A percentile compares a stretch with the other conserved stretches of the same genome.
Conservation (phyloP, 1,284 basidiomycete genomes). For the Trichosporon coremiiforme region DNA sequence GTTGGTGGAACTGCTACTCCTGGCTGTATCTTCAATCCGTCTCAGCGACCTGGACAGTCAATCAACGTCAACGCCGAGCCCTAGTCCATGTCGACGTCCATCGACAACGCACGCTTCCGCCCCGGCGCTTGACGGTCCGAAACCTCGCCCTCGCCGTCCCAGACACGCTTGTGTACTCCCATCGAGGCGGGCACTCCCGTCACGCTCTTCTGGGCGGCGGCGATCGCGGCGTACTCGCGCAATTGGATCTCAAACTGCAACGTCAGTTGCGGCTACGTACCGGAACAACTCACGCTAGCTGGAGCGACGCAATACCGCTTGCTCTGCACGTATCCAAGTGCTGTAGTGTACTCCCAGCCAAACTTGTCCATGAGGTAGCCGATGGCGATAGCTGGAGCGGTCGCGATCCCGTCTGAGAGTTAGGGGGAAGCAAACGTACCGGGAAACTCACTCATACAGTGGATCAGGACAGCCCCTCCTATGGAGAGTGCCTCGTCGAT, state of each 20-base stretch:
- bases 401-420: constrained; percentile 73
- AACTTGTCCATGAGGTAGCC: constrained; percentile 89
- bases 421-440: constrained; percentile 8
- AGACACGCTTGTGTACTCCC: constrained; percentile 32
- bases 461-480: constrained; percentile 79
- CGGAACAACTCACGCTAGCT: constrained; percentile 62
- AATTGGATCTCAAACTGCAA: constrained; percentile 78
- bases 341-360: constrained; percentile 73
- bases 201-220: constrained; percentile 44
- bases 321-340: constrained; percentile 81
- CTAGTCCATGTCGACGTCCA: constrained; percentile 10
- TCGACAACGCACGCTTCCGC: constrained; percentile 14
- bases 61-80: not conserved
- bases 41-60: not conserved
- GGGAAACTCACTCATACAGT: constrained; percentile 74
- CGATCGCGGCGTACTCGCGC: constrained; percentile 90
- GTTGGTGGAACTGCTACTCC: not conserved
- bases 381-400: constrained; percentile 83
- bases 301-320: constrained; percentile 87
- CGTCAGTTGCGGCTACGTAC: not conserved
- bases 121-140: constrained; percentile 10
- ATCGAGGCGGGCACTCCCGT: constrained; percentile 19
- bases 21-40: not conserved
- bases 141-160: constrained; percentile 28
- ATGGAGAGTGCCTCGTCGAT: constrained; percentile 70